These are phyloP conservation scores for Oenanthe sinensis DNA, from an alignment of 129 eudicot genomes.

Conservation along the genomic window DNA sequence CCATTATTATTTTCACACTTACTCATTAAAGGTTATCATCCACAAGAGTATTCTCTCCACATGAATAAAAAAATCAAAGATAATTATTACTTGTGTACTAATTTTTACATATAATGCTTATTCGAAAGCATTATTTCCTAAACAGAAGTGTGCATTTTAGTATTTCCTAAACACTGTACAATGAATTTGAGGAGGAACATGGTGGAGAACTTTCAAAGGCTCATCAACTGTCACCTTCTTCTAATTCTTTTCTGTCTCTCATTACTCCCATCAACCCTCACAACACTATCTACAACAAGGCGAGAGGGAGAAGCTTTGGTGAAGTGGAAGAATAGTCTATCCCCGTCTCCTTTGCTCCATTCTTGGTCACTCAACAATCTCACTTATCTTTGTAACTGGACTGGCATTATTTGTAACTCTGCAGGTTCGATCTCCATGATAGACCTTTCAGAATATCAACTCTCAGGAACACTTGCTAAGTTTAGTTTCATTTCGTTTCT, in stretches of 20 bases:
- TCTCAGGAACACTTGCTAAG: conserved; percentile 34
- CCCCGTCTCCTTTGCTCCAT: conserved; percentile 32
- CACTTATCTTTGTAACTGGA: conserved; percentile 62
- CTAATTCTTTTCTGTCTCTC: background rate
- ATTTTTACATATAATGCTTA: too few relatives aligned
- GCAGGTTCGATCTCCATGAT: conserved; percentile 35
- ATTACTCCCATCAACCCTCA: background rate
- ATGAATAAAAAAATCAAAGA: too few relatives aligned
- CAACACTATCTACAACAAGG: background rate
- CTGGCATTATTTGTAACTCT: conserved; percentile 43
- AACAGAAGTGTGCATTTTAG: too few relatives aligned
- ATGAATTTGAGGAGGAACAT: too few relatives aligned
- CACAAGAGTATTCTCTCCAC: too few relatives aligned
- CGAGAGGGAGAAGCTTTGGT: conserved; percentile 11
- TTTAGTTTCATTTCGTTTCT: conserved; percentile 49
- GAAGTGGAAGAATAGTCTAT: conserved; percentile 22
- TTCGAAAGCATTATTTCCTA: too few relatives aligned
- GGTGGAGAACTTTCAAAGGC: too few relatives aligned
- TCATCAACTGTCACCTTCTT: background rate
- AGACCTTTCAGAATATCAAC: conserved; percentile 25
- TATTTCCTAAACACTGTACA: too few relatives aligned
- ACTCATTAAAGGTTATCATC: too few relatives aligned
- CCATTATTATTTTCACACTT: too few relatives aligned
- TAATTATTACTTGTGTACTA: too few relatives aligned
- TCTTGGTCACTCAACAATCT: conserved; percentile 55